Evolutionary conservation across 805 yeast genomes (phyloP), one percentile per base, ranked within the genome.

Genomic region (Wickerhamiella bombiphila): DNA sequence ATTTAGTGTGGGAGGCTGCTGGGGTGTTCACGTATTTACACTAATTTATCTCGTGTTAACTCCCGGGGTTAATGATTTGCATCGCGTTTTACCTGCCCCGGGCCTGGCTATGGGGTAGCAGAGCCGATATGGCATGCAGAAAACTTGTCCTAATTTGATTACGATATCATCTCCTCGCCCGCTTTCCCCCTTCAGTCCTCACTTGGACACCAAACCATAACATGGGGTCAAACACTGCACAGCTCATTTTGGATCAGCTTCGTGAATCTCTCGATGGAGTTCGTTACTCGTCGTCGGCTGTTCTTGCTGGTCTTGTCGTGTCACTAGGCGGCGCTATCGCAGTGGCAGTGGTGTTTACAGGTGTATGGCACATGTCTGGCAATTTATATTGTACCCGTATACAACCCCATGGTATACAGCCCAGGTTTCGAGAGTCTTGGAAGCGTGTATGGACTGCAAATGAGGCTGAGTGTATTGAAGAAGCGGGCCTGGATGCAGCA

Each of bases 401-500:
- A 13, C 9, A 24, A 13, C 9, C 9, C 9, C 13, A 9, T 24
- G 13, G 26, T 5, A 29, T n/a, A 16, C 19, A 13, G 18, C 44
- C 44, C 3, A n/a, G 43, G 14, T 42, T 49, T 3, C 29, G 52
- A 18, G 22, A 25, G 5, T 57, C 63, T 57, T 35, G 58, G 11
- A 26, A 22, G 24, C 42, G 36, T 20, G 39, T 54, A 13, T 48
- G 45, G 37, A 21, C 25, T 2, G 32, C 45, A 6, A 34, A 36
- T 7, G 59, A 55, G 21, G 40, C 38, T 1, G 54, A 51, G 14
- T 36, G 56, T n/a, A 36, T 51, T 2, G 47, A 46, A 4, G 35
- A 42, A 13, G 38, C 53, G 5, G 65, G 65, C 1, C 45, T 61
- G 8, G 65, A 61, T 35, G 60, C 63, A 9, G 55, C 52, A 2